A percentile compares a stretch with the other conserved stretches of the same genome.
These are phyloP conservation scores for Colletotrichum zoysiae DNA, from an alignment of 2,329 filamentous ascomycete genomes.

Conservation along the genomic window DNA sequence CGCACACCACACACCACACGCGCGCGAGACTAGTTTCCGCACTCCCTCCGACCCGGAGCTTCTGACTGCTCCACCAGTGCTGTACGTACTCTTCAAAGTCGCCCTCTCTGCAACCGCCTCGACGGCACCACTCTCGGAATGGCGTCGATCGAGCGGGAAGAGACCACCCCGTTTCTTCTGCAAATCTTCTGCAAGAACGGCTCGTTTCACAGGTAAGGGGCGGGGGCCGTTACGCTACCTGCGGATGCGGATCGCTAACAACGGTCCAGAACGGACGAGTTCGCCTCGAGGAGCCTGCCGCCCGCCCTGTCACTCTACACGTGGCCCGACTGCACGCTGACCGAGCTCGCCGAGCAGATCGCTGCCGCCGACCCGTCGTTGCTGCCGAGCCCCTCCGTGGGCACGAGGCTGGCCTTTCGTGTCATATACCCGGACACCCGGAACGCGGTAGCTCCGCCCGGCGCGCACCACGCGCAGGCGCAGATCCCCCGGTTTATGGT, in stretches of 20 bases:
- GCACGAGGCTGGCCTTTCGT: conserved; percentile 88
- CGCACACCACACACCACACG: conserved; percentile 15
- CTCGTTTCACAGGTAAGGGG: conserved; percentile 75
- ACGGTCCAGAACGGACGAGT: conserved; percentile 73
- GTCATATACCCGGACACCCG: conserved; percentile 84
- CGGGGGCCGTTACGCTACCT: not conserved
- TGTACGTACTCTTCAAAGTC: conserved; percentile 22
- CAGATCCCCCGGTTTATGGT: conserved; percentile 73
- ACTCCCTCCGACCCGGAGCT: conserved; percentile 37
- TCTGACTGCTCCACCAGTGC: conserved; percentile 29
- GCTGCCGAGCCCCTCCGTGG: conserved; percentile 80
- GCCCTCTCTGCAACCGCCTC: not conserved
- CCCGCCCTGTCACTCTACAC: conserved; percentile 85
- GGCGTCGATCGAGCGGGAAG: conserved; percentile 67
- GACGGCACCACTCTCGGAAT: conserved; percentile 10
- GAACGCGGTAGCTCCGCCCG: conserved; percentile 43
- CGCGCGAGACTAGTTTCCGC: conserved; percentile 10
- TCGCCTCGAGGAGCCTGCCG: conserved; percentile 70
- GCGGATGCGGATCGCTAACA: conserved; percentile 6
- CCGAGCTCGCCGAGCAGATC: conserved; percentile 84
- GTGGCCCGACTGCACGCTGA: conserved; percentile 84
- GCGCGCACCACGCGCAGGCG: conserved; percentile 53
- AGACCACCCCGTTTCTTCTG: conserved; percentile 83
- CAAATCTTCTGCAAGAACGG: conserved; percentile 86
- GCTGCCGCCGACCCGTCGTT: conserved; percentile 70